A percentile compares a stretch with the other conserved stretches of the same genome.
phyloP scores from a whole-genome alignment of 768 basidiomycete genomes.

The Pleurotus cornucopiae region DNA sequence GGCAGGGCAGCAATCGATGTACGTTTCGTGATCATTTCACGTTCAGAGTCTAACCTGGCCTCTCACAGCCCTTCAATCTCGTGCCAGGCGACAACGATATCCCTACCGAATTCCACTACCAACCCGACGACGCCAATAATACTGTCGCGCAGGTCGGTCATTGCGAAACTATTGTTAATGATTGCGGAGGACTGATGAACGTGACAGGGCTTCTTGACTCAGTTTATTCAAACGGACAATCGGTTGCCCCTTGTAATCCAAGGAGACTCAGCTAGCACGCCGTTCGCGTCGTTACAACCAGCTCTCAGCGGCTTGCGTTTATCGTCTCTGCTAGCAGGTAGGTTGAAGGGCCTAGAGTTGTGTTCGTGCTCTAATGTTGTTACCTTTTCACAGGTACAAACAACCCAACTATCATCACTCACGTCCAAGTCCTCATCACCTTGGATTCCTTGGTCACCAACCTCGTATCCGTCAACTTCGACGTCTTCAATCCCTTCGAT shows the following conservation, averaged over 20 bases:
- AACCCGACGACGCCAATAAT: conserved; percentile 60
- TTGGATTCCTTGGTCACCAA: conserved; percentile 44
- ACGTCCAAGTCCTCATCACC: conserved; percentile 50
- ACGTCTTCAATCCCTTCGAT: conserved; percentile 58
- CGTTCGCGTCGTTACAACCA: conserved; percentile 53
- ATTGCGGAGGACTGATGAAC: too few species aligned
- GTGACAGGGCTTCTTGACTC: conserved; percentile 47
- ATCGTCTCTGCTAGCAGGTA: conserved; percentile 45
- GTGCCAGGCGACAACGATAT: conserved; percentile 53
- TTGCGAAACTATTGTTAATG: too few species aligned
- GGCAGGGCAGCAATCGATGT: conserved; percentile 60
- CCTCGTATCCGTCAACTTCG: conserved; percentile 51
- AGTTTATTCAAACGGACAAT: conserved; percentile 52
- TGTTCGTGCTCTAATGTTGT: too few species aligned
- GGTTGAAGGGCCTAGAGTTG: too few species aligned
- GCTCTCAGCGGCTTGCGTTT: conserved; percentile 53
- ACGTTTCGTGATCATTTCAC: conserved; percentile 17
- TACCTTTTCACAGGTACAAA: conserved; percentile 33
- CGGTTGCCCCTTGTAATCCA: conserved; percentile 48
- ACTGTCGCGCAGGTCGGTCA: conserved; percentile 49
- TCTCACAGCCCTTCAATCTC: conserved; percentile 46
- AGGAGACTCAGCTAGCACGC: conserved; percentile 57
- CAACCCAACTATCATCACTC: conserved; percentile 52
- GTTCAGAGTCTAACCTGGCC: background rate
- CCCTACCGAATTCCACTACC: conserved; percentile 62